These are phyloP conservation scores for Arthrobotrys conoides DNA, from an alignment of 2,329 filamentous ascomycete genomes.

Conservation along the genomic window DNA sequence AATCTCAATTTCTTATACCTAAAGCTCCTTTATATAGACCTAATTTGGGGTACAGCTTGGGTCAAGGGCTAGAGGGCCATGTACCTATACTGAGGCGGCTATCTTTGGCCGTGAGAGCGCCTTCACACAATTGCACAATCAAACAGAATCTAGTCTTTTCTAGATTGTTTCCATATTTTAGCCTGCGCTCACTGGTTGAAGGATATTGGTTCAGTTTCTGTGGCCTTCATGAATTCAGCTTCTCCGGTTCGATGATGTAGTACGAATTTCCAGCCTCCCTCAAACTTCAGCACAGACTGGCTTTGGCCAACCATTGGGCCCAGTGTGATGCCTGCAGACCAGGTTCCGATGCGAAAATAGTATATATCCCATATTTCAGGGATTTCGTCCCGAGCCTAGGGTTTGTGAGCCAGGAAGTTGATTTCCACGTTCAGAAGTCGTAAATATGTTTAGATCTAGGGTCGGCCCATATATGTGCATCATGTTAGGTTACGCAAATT, in stretches of 20 bases:
- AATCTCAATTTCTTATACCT: background rate
- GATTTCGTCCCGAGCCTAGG: background rate
- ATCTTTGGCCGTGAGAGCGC: background rate
- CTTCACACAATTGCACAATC: background rate
- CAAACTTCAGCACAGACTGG: background rate
- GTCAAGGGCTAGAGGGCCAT: background rate
- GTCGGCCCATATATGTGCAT: background rate
- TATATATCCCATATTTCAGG: background rate
- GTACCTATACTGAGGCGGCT: background rate
- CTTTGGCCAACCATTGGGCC: background rate
- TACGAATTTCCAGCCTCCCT: constrained; percentile 26
- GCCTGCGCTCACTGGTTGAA: background rate
- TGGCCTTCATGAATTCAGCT: background rate
- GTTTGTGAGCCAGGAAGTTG: background rate
- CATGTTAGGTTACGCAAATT: constrained; percentile 15
- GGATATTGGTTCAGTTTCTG: background rate
- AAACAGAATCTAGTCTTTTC: background rate
- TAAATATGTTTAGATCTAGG: constrained; percentile 1
- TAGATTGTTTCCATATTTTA: background rate
- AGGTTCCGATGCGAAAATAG: constrained; percentile 28
- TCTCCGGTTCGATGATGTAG: constrained; percentile 24
- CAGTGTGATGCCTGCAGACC: background rate
- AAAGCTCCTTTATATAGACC: constrained; percentile 2
- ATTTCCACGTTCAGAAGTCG: background rate
- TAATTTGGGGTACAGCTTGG: background rate